Evolutionary conservation across 768 basidiomycete species (phyloP).

Genomic region (Crassisporium funariophilum): DNA sequence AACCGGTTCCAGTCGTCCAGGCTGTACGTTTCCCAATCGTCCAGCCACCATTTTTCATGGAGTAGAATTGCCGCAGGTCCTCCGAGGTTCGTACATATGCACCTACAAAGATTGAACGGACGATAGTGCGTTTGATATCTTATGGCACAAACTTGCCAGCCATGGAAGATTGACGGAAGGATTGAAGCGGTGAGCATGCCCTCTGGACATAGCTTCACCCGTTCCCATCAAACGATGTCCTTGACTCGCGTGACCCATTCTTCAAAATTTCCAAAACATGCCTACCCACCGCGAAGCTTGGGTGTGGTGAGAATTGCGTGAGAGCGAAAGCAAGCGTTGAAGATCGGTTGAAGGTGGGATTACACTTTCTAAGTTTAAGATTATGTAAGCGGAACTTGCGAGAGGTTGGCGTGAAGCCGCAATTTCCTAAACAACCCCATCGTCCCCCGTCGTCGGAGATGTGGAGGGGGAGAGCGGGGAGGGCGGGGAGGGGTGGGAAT

Average conservation of each 20-base stretch:
- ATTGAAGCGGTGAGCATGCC: slow-evolving; percentile 32
- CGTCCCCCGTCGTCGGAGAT: too few species aligned
- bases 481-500: too few species aligned
- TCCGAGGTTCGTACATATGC: slow-evolving; percentile 19
- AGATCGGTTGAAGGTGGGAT: too few species aligned
- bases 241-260: slow-evolving; percentile 24
- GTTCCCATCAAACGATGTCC: slow-evolving; percentile 24
- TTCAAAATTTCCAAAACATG: slow-evolving; percentile 27
- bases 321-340: slow-evolving; percentile 10
- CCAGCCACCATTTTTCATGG: slow-evolving; percentile 25
- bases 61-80: slow-evolving; percentile 20
- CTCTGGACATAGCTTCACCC: slow-evolving; percentile 32
- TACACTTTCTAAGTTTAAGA: too few species aligned
- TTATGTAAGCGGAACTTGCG: too few species aligned
- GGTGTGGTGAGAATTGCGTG: slow-evolving; percentile 11
- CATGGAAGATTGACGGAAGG: slow-evolving; percentile 14
- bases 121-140: slow-evolving; percentile 21
- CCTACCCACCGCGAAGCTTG: slow-evolving; percentile 24
- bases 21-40: slow-evolving; percentile 28
- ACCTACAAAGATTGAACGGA: slow-evolving; percentile 17
- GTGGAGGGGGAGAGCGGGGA: too few species aligned
- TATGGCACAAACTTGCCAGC: slow-evolving; percentile 18
- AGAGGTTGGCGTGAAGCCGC: too few species aligned
- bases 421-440: too few species aligned
- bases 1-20: slow-evolving; percentile 24